Conservation (phyloP, 176 grass and related monocot species). For the Poa annua region DNA sequence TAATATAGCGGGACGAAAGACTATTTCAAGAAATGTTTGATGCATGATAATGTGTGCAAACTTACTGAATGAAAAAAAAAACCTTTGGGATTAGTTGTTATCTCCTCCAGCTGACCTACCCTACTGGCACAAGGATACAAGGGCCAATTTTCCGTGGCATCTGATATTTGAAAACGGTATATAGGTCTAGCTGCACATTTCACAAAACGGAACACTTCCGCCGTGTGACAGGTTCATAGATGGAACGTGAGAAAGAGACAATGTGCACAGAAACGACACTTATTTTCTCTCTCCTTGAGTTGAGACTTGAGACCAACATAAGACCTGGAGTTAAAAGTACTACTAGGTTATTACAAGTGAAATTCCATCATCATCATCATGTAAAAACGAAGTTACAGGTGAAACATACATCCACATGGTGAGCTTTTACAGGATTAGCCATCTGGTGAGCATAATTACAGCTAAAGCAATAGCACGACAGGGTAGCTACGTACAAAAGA, state of each 20-base stretch:
- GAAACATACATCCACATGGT: conserved; percentile 13
- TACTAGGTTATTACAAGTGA: neutral
- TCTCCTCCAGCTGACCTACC: neutral
- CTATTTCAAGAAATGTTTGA: too few species aligned
- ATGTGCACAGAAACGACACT: conserved; percentile 5
- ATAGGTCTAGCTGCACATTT: neutral
- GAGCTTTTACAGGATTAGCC: conserved; percentile 38
- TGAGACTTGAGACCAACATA: neutral
- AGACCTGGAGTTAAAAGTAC: conserved; percentile 4
- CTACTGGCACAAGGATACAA: neutral
- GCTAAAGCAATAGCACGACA: neutral
- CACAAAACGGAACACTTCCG: neutral
- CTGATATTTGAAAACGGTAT: neutral
- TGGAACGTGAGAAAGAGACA: neutral
- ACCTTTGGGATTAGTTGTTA: neutral
- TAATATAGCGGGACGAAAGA: too few species aligned
- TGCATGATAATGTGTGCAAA: neutral
- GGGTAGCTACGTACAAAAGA: conserved; percentile 9
- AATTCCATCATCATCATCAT: neutral
- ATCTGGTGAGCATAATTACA: conserved; percentile 45
- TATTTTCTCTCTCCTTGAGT: too few species aligned
- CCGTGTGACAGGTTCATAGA: neutral
- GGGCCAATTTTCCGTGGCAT: neutral
- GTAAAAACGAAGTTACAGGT: conserved; percentile 11
- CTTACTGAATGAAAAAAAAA: neutral